Conservation (phyloP, 345 rosid genomes). For the Populus davidiana region DNA sequence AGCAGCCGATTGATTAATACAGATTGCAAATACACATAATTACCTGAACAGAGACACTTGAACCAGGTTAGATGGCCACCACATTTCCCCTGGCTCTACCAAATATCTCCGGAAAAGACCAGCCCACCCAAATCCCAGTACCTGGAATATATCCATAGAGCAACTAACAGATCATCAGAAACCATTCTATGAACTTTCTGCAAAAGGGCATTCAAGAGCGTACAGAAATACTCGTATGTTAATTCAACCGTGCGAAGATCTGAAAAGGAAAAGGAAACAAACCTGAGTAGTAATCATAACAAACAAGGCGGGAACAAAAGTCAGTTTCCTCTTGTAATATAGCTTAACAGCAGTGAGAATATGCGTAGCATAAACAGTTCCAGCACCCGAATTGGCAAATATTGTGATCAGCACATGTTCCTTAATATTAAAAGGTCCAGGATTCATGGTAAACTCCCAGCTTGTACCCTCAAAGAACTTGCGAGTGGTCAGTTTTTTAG, state of each 20-base stretch:
- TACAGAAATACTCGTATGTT: no score
- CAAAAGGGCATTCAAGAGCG: no score
- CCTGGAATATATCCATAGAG: background rate
- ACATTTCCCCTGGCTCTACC: conserved; percentile 26
- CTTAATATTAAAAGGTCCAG: conserved; percentile 77
- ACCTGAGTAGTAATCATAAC: conserved; percentile 47
- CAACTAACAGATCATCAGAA: no score
- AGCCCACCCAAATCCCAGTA: conserved; percentile 25
- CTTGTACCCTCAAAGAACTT: conserved; percentile 35
- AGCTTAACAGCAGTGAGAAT: conserved; percentile 38
- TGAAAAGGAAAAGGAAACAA: background rate
- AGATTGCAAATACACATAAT: background rate
- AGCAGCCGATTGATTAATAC: background rate
- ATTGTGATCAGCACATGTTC: conserved; percentile 73
- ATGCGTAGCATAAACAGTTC: conserved; percentile 38
- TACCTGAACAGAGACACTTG: conserved; percentile 11
- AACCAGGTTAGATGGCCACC: conserved; percentile 24
- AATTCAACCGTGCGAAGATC: no score
- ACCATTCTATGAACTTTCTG: no score
- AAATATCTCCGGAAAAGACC: conserved; percentile 18
- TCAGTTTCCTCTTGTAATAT: conserved; percentile 27
- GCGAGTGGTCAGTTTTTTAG: background rate
- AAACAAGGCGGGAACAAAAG: conserved; percentile 34
- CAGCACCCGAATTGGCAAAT: conserved; percentile 15
- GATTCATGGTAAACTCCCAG: conserved; percentile 38